These are phyloP conservation scores for Epichloe hybrida DNA, from an alignment of 2,329 filamentous ascomycete species.

Conservation along the genomic window DNA sequence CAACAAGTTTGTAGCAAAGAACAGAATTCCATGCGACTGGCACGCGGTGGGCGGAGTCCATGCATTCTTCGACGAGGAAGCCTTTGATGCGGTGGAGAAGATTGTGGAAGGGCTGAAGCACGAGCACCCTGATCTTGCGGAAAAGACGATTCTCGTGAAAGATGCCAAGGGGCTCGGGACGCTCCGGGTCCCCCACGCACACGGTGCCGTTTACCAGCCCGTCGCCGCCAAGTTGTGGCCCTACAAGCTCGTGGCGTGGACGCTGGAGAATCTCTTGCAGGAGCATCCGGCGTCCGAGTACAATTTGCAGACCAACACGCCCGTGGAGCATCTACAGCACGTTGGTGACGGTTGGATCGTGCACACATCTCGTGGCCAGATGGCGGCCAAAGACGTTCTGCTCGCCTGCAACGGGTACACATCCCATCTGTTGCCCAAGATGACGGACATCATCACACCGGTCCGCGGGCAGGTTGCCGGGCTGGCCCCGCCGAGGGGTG, in stretches of 20 bases:
- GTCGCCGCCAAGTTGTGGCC: conserved; percentile 63
- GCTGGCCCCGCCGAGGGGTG: conserved; percentile 39
- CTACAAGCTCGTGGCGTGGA: conserved; percentile 67
- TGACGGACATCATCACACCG: conserved; percentile 62
- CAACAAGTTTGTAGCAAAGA: conserved; percentile 37
- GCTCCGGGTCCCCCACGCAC: conserved; percentile 39
- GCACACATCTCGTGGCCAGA: conserved; percentile 53
- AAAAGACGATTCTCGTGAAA: conserved; percentile 28
- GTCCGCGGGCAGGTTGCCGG: conserved; percentile 61
- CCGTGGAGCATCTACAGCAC: conserved; percentile 38
- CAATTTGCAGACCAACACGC: conserved; percentile 64
- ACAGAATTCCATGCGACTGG: conserved; percentile 59
- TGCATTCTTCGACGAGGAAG: conserved; percentile 41
- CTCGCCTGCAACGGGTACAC: conserved; percentile 80
- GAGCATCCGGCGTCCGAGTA: conserved; percentile 30
- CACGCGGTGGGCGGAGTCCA: conserved; percentile 48
- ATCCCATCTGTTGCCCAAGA: conserved; percentile 55
- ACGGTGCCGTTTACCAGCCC: conserved; percentile 50
- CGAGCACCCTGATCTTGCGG: conserved; percentile 42
- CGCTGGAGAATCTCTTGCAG: conserved; percentile 46
- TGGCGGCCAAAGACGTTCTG: conserved; percentile 51
- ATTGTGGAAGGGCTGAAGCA: conserved; percentile 37
- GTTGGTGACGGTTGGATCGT: conserved; percentile 39
- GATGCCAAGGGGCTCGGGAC: conserved; percentile 28
- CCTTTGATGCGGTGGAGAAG: conserved; percentile 37